phyloP scores from a whole-genome alignment of 176 grass and related monocot genomes.

The Oryza officinalis region DNA sequence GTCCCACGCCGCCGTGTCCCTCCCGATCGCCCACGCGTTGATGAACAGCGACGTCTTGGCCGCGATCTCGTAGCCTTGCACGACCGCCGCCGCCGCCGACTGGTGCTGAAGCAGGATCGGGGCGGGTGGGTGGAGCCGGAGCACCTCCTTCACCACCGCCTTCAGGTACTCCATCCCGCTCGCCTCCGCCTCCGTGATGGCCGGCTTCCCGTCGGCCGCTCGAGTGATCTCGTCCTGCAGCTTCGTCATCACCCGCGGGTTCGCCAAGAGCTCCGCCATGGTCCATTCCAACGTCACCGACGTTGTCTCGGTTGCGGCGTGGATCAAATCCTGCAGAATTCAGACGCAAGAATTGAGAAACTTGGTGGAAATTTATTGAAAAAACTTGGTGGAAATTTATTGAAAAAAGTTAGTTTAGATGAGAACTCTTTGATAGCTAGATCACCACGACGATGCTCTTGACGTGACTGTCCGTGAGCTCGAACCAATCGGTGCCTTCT shows the following conservation, averaged over 20 bases:
- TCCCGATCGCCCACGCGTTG: conserved; percentile 71
- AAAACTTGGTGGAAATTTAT: too few species aligned
- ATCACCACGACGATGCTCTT: conserved; percentile 47
- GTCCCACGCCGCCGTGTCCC: conserved; percentile 56
- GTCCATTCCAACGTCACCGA: conserved; percentile 55
- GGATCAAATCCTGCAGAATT: conserved; percentile 54
- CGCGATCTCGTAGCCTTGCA: conserved; percentile 59
- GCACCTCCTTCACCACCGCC: conserved; percentile 62
- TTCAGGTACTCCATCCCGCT: conserved; percentile 47
- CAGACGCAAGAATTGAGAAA: not conserved
- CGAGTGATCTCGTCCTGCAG: conserved; percentile 47
- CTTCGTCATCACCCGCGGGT: conserved; percentile 52
- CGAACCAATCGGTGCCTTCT: conserved; percentile 29
- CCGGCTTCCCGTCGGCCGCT: not conserved
- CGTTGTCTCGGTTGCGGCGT: conserved; percentile 61
- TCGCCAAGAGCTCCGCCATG: conserved; percentile 59
- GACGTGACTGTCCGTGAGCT: conserved; percentile 48
- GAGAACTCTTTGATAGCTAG: not conserved
- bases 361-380: too few species aligned
- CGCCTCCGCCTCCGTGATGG: conserved; percentile 41
- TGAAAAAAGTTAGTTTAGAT: not conserved
- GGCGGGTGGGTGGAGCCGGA: conserved; percentile 63
- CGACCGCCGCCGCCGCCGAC: conserved; percentile 19
- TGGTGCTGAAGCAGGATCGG: conserved; percentile 58
- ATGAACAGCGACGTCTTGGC: conserved; percentile 47